A percentile compares a stretch with the other conserved stretches of the same genome.
Conservation (phyloP, 176 grass and related monocot genomes). For the Puccinellia tenuiflora region DNA sequence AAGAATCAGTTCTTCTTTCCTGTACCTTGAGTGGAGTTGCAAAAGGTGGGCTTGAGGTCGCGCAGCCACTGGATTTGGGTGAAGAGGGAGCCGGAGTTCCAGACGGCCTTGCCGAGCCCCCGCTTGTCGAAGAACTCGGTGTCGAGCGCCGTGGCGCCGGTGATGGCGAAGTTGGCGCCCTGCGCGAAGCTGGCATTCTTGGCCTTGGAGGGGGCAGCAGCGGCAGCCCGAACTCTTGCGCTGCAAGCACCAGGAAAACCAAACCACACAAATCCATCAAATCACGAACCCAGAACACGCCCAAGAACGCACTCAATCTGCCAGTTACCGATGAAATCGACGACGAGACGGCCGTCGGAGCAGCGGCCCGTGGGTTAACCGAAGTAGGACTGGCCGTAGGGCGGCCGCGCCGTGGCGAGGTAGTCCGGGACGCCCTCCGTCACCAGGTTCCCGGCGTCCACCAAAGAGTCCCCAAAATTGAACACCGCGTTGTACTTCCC, state of each 20-base stretch:
- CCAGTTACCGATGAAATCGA: slow-evolving; percentile 59
- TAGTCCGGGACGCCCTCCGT: slow-evolving; percentile 45
- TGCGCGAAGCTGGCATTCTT: slow-evolving; percentile 54
- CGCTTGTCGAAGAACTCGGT: slow-evolving; percentile 62
- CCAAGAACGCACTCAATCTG: neutral
- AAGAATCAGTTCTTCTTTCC: neutral
- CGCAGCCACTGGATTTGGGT: slow-evolving; percentile 88
- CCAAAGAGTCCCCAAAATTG: slow-evolving; percentile 67
- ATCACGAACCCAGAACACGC: neutral
- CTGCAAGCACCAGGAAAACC: slow-evolving; percentile 11
- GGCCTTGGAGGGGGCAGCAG: slow-evolving; percentile 66
- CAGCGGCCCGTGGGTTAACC: slow-evolving; percentile 58
- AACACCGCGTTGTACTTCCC: slow-evolving; percentile 51
- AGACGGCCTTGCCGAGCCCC: slow-evolving; percentile 54
- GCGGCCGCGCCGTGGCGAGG: slow-evolving; percentile 43
- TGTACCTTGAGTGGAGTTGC: slow-evolving; percentile 47
- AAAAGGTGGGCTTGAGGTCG: slow-evolving; percentile 65
- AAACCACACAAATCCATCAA: neutral
- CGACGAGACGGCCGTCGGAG: slow-evolving; percentile 60
- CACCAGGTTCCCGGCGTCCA: slow-evolving; percentile 66
- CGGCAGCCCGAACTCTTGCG: slow-evolving; percentile 65
- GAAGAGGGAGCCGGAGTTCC: slow-evolving; percentile 71
- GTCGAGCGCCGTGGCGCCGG: slow-evolving; percentile 71
- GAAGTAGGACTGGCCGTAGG: slow-evolving; percentile 53
- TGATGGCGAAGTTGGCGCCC: slow-evolving; percentile 88